Conservation (phyloP, 768 basidiomycete genomes). For the Mycena alexandri region DNA sequence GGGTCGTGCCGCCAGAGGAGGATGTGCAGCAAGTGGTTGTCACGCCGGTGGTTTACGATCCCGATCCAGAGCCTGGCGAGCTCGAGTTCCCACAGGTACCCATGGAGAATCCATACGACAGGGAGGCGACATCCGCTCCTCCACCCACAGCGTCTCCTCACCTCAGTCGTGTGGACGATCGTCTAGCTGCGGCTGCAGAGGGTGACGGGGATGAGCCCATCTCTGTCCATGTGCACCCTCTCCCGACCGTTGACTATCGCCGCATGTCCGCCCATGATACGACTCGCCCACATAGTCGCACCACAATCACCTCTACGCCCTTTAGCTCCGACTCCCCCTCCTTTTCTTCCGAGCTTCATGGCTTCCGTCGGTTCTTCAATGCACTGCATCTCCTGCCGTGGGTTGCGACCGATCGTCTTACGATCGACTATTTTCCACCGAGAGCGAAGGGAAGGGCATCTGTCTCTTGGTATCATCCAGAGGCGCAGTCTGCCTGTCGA, state of each 20-base stretch:
- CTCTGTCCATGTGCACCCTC: constrained; percentile 34
- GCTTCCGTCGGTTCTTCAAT: constrained; percentile 30
- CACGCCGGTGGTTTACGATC: not conserved
- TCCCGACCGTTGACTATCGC: constrained; percentile 36
- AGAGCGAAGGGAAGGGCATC: not conserved
- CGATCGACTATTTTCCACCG: constrained; percentile 34
- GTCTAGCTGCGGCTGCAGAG: constrained; percentile 4
- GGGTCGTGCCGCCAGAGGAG: constrained; percentile 25
- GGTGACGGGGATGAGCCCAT: constrained; percentile 28
- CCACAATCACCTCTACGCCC: constrained; percentile 28
- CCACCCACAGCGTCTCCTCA: constrained; percentile 17
- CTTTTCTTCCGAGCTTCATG: constrained; percentile 37
- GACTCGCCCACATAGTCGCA: constrained; percentile 23
- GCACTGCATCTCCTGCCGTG: constrained; percentile 37
- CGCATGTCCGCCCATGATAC: constrained; percentile 36
- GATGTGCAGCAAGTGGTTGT: constrained; percentile 20
- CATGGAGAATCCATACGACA: constrained; percentile 31
- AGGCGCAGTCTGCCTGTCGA: not conserved
- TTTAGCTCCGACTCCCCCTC: constrained; percentile 32
- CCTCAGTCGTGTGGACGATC: constrained; percentile 29
- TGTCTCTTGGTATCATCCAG: constrained; percentile 33
- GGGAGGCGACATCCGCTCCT: constrained; percentile 1
- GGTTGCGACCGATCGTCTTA: constrained; percentile 36
- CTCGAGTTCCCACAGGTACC: constrained; percentile 26
- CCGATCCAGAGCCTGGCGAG: constrained; percentile 7